phyloP scores from a whole-genome alignment of 768 basidiomycete species.

The Termitomyces sp. region DNA sequence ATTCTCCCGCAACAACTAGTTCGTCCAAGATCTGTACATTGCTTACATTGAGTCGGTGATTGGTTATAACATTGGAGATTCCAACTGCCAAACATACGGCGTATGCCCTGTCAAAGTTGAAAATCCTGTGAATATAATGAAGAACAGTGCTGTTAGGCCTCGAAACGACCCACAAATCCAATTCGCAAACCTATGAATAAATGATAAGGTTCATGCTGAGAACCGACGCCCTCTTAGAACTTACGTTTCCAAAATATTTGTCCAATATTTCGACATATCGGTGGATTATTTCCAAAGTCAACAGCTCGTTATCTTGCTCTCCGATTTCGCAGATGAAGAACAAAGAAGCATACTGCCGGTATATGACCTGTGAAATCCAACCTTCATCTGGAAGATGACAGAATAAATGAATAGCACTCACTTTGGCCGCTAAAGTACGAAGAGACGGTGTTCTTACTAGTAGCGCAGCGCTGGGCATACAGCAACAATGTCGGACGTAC shows the following conservation, averaged over 20 bases:
- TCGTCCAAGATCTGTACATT: constrained; percentile 79
- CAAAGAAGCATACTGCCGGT: constrained; percentile 79
- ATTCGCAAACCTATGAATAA: constrained; percentile 74
- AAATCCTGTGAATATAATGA: constrained; percentile 56
- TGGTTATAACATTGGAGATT: neutral
- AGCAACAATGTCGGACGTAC: constrained; percentile 37
- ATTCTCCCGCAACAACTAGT: constrained; percentile 88
- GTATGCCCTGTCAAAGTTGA: constrained; percentile 97
- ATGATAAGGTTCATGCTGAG: constrained; percentile 38
- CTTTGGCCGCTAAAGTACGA: constrained; percentile 25
- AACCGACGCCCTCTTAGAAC: constrained; percentile 24
- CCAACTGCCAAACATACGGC: constrained; percentile 45
- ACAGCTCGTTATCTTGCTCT: constrained; percentile 73
- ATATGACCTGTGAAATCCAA: constrained; percentile 58
- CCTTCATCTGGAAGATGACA: neutral
- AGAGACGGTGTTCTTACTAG: neutral
- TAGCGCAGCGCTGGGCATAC: constrained; percentile 25
- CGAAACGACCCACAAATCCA: constrained; percentile 69
- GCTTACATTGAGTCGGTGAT: neutral
- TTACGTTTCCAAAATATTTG: constrained; percentile 78
- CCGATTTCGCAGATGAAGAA: constrained; percentile 82
- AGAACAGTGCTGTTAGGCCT: neutral
- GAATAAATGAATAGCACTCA: constrained; percentile 27
- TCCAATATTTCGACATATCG: constrained; percentile 80
- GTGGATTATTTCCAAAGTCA: constrained; percentile 81